Percentiles rank a stretch among this genome's conserved stretches.
phyloP scores from a whole-genome alignment of 768 basidiomycete species.

The Boletus huronensis region DNA sequence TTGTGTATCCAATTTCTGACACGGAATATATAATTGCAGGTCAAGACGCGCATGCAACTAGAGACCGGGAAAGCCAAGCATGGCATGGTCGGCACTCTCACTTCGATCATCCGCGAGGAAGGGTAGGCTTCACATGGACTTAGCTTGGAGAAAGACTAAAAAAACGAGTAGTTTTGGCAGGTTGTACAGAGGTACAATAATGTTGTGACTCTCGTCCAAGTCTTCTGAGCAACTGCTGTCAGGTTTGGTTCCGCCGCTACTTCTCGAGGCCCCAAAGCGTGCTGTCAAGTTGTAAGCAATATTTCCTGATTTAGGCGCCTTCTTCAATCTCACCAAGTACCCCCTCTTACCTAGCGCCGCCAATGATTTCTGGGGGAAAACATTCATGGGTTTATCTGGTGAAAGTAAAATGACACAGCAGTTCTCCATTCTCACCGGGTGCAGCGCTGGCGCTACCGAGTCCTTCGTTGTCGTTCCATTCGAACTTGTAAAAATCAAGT shows the following conservation, averaged over 20 bases:
- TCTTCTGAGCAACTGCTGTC: neutral
- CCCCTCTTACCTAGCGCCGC: conserved; percentile 49
- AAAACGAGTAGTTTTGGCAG: conserved; percentile 56
- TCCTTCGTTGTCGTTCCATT: conserved; percentile 95
- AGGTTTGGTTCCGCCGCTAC: conserved; percentile 92
- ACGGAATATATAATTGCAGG: conserved; percentile 42
- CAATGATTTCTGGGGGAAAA: conserved; percentile 96
- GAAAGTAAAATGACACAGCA: conserved; percentile 83
- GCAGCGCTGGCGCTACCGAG: conserved; percentile 93
- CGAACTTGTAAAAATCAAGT: conserved; percentile 90
- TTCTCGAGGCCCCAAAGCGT: conserved; percentile 97
- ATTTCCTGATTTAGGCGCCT: neutral
- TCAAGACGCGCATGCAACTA: conserved; percentile 99
- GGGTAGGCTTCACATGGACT: conserved; percentile 53
- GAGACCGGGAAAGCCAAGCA: conserved; percentile 73
- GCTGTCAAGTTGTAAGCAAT: conserved; percentile 85
- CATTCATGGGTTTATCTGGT: conserved; percentile 57
- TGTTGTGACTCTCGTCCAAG: neutral
- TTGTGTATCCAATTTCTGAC: neutral
- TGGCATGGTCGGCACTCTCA: conserved; percentile 81
- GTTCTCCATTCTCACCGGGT: conserved; percentile 88
- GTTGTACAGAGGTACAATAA: conserved; percentile 73
- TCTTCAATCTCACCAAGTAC: neutral
- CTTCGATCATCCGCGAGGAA: conserved; percentile 81
- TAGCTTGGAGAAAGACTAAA: neutral